Evolutionary conservation across 768 basidiomycete species (phyloP), one percentile per base, ranked within the genome.

Genomic region (Asterophora parasitica): DNA sequence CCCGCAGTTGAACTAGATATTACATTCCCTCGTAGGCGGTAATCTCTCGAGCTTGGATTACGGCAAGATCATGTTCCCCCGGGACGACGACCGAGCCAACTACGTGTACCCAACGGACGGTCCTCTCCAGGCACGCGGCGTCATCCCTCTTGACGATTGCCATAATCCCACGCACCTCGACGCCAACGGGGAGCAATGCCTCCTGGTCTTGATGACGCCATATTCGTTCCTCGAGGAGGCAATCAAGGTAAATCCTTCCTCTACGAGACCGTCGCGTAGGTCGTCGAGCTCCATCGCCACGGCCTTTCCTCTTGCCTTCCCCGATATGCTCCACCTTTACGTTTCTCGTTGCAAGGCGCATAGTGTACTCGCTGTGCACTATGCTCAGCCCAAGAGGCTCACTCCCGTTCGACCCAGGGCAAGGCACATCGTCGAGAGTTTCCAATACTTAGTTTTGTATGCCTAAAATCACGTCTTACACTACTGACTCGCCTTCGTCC

Each of bases 141-240:
- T 59, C 34, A 57, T 72, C 42, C 15, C 41, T n/a, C 62, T 64
- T 3, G 56, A 60, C 5, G 53, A 62, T 32, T 52, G 72, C 41
- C 56, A 49, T 52, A 26, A 44, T 13, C 68, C 71, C 11, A 39
- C 48, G 38, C 45, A 52, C 44, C 49, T 58, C 45, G 61, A 70
- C 50, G 44, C 20, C n/a, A 42, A 69, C 52, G 52, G 47, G 30
- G 60, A 63, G 16, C 28, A 39, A 3, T 57, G 57, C 41, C 44
- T 71, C 12, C 4, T 64, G 1, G 71, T 67, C 17, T 47, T 66
- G 47, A 73, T 61, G 27, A 70, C 68, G 5, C 64, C 66, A 0
- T 65, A 61, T 64, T 60, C 49, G 33, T 56, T 46, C 52, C 53
- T 65, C 49, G 50, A 59, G 42, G n/a, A 55, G 55, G 55, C 43